Percentiles rank a stretch among this genome's conserved stretches.
Evolutionary conservation across 176 grass and related monocot genomes (phyloP).

Genomic region (Elymus sibiricus): DNA sequence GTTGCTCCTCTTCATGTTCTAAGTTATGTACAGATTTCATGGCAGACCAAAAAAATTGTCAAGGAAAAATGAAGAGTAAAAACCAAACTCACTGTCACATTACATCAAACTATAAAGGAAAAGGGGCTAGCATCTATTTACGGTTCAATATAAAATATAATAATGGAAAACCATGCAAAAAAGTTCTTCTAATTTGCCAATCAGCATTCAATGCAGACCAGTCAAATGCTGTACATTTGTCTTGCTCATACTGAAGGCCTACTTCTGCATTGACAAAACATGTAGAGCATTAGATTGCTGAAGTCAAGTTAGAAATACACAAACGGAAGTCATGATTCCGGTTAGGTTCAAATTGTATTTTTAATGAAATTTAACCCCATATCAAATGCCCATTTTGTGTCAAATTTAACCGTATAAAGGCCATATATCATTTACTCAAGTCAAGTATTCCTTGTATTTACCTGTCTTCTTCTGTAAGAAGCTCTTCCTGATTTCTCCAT

Average conservation of each 20-base stretch:
- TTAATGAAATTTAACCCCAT: neutral
- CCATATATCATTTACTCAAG: neutral
- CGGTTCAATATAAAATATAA: constrained; percentile 27
- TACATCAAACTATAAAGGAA: constrained; percentile 22
- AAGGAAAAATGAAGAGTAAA: constrained; percentile 12
- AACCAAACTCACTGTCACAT: neutral
- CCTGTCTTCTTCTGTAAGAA: constrained; percentile 32
- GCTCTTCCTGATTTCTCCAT: constrained; percentile 31
- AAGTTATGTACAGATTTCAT: constrained; percentile 20
- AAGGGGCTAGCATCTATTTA: constrained; percentile 27
- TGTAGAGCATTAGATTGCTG: neutral
- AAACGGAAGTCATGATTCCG: neutral
- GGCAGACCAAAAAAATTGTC: constrained; percentile 6
- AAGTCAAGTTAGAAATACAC: constrained; percentile 3
- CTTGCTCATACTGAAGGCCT: constrained; percentile 32
- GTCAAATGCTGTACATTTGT: constrained; percentile 60
- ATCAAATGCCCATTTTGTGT: neutral
- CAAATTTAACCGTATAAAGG: neutral
- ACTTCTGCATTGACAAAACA: constrained; percentile 29
- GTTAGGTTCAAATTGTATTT: neutral
- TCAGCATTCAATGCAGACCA: constrained; percentile 23
- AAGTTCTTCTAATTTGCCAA: constrained; percentile 28
- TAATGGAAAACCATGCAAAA: constrained; percentile 6
- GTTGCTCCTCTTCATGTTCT: neutral
- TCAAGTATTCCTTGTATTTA: constrained; percentile 33